Base-by-base conservation (phyloP, 352 stramenopile species). In the Globisporangium radiosum region DNA sequence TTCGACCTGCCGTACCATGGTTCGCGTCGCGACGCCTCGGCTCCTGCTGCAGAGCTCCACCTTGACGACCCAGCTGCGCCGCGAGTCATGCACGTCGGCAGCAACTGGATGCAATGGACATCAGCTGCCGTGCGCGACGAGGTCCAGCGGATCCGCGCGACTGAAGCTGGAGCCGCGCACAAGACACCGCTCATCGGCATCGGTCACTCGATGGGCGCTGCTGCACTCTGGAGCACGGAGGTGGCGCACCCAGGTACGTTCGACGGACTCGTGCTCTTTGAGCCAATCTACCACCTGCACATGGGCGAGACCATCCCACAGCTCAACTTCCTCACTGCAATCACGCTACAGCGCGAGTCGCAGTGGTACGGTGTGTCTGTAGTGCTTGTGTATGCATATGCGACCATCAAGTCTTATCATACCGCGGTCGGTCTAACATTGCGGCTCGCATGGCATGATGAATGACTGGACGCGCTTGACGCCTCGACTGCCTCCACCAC, bases 1-100 rank as follows among this genome's bases (percentile, higher is more conserved):
- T 81, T 84, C 52, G 74, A 82, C 57, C 75, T 82, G 49, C 74
- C 70, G 50, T 87, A 73, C 64, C 76, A 87, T 56, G 76, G 76
- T 47, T 60, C 56, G 49, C 75, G 76, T 8, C 64, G 71, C n/a
- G 71, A 85, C 55, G 65, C 73, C 11, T 78, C 68, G 0, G 57
- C n/a, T n/a, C n/a, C 71, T 13, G 40, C 59, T 6, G 42, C 75
- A 7, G 39, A 11, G 52, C 37, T 56, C 5, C 2, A 37, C 5
- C 3, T 58, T 13, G 47, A 80, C 25, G 54, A 74, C 47, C 50
- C 57, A 8, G 17, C 15, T n/a, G 45, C 54, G 0, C 72, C 70
- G 19, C 64, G 75, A 36, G 75, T 84, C 19, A 19, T 52, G 25
- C 75, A 84, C 38, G 67, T 70, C 36, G 62, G 61, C 13, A 50